phyloP scores from a whole-genome alignment of 176 grass and related monocot species.

The Eleusine coracana region DNA sequence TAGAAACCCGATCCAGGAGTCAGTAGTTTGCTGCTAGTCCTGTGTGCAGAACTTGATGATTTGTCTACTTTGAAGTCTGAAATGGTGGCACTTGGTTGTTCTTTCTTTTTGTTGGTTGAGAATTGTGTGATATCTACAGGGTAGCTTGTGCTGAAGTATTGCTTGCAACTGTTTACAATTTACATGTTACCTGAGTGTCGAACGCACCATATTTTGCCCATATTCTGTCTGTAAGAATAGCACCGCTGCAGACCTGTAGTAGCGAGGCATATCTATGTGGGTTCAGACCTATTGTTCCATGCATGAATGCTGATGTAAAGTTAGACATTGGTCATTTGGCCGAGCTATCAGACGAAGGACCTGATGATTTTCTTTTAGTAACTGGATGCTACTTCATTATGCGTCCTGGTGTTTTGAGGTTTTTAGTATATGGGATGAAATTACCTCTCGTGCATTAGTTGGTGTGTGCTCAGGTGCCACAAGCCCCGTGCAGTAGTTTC shows the following conservation, averaged over 20 bases:
- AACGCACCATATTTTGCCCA: background rate
- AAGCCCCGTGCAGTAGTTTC: no score
- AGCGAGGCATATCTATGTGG: background rate
- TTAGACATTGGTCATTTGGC: no score
- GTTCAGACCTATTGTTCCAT: background rate
- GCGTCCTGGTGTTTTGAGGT: no score
- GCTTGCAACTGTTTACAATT: background rate
- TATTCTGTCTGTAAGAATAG: background rate
- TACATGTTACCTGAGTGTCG: background rate
- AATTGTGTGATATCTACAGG: background rate
- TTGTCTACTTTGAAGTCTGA: background rate
- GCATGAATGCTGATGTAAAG: no score
- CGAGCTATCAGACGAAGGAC: no score
- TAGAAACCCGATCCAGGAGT: background rate
- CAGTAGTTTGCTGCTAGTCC: background rate
- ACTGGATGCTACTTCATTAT: no score
- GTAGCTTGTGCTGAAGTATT: background rate
- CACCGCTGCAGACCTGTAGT: background rate
- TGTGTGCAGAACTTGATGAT: background rate
- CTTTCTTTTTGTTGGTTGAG: background rate
- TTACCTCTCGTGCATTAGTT: no score
- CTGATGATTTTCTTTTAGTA: no score
- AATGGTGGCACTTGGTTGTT: background rate
- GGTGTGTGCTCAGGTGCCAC: no score
- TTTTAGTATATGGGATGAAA: no score